Conservation (phyloP, 1,284 basidiomycete species). For the Heterobasidion irregulare region DNA sequence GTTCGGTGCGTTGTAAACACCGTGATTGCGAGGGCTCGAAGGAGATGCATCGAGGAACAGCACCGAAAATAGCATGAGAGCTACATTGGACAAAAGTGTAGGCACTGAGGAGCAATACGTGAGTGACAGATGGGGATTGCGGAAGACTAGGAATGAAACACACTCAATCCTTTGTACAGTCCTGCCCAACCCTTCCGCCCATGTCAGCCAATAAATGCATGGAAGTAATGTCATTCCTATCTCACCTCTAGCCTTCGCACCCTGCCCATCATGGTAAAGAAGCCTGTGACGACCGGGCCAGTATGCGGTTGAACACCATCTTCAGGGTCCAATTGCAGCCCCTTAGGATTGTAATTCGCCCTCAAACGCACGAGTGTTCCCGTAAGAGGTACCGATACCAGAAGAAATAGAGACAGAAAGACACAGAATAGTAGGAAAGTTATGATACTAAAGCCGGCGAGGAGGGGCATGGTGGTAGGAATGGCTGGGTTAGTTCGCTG, state of each 20-base stretch:
- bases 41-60: conserved; percentile 39
- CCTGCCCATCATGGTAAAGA: conserved; percentile 64
- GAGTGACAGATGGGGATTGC: neutral
- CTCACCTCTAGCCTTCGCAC: conserved; percentile 72
- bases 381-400: conserved; percentile 46
- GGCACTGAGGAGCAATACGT: conserved; percentile 47
- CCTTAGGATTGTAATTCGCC: conserved; percentile 78
- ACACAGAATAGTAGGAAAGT: conserved; percentile 31
- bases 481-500: neutral
- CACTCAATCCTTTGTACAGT: conserved; percentile 80
- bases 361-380: conserved; percentile 67
- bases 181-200: conserved; percentile 58
- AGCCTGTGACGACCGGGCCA: conserved; percentile 55
- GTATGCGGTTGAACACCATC: conserved; percentile 70
- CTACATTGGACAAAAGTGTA: conserved; percentile 51
- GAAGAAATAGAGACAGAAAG: conserved; percentile 35
- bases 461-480: conserved; percentile 1
- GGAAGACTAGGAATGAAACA: conserved; percentile 18
- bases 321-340: conserved; percentile 74
- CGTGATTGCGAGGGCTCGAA: conserved; percentile 45
- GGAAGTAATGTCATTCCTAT: conserved; percentile 2
- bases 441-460: conserved; percentile 9
- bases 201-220: conserved; percentile 2
- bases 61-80: conserved; percentile 50
- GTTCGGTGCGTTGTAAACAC: conserved; percentile 64